Evolutionary conservation across 2,329 filamentous ascomycete species (phyloP).

Genomic region (Microdochium paspali): DNA sequence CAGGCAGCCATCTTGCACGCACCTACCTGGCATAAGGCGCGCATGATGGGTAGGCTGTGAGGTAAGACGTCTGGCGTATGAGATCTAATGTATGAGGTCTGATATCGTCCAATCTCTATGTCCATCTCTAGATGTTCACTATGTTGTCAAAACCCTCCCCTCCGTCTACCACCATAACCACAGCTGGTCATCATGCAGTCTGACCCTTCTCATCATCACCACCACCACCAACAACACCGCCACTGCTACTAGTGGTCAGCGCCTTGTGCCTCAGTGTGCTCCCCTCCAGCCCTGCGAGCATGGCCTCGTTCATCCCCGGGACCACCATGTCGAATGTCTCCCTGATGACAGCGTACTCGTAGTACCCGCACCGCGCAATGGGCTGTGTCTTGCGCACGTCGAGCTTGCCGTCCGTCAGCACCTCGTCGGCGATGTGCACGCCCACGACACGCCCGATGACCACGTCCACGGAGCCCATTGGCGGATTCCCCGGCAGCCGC

Average conservation of each 20-base stretch:
- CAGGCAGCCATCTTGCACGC: too few species aligned
- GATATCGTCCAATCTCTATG: too few species aligned
- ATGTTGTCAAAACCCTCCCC: too few species aligned
- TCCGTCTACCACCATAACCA: too few species aligned
- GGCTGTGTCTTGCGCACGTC: slow-evolving; percentile 47
- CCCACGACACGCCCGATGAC: slow-evolving; percentile 48
- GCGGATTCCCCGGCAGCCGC: slow-evolving; percentile 43
- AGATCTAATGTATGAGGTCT: too few species aligned
- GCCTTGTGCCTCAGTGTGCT: neutral
- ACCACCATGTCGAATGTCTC: slow-evolving; percentile 51
- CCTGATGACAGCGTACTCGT: slow-evolving; percentile 44
- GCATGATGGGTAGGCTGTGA: too few species aligned
- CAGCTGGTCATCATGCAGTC: neutral
- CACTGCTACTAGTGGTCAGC: neutral
- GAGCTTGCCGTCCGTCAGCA: slow-evolving; percentile 43
- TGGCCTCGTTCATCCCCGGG: slow-evolving; percentile 23
- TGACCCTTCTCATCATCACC: neutral
- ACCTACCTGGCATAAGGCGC: too few species aligned
- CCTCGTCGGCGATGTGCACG: slow-evolving; percentile 45
- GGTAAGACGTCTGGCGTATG: too few species aligned
- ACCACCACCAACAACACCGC: neutral
- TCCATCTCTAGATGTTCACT: too few species aligned
- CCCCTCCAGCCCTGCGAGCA: slow-evolving; percentile 5
- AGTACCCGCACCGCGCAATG: slow-evolving; percentile 52
- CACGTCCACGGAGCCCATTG: slow-evolving; percentile 47